Base-by-base conservation (phyloP, 331 rosid species). In the Rhamnella rubrinervis region DNA sequence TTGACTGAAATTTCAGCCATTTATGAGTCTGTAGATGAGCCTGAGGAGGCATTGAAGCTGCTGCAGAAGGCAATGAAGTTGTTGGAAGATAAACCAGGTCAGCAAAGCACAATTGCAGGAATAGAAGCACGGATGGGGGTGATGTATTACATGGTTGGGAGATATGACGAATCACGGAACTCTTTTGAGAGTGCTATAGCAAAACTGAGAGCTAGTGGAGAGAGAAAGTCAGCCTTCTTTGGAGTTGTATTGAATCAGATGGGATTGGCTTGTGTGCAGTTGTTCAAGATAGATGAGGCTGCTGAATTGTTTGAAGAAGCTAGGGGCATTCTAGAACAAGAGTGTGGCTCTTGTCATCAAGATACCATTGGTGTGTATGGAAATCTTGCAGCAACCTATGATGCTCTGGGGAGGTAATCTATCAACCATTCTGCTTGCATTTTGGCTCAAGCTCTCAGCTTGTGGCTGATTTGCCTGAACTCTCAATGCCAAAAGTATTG, bases 301-400 rank as follows among this genome's bases (percentile, higher is more conserved):
- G 90, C 90, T 63, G 96, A 91, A 63, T 81, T 95, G 73, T 95
- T 95, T 83, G 99, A 95, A 80, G 97, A 95, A 82, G 97, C 99
- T 17, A 91, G 99, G 62, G 87, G 80, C 73, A 95, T 95, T 44
- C 86, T 95, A 59, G 99, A 95, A 73, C 92, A 87, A 70, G 97
- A 91, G 76, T 89, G 97, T 76, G 99, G 99, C 41, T 78, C 92
- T 6, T 95, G 97, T 77, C 97, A 95, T 85, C 99, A 91, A 78
- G 99, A 95, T 81, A 95, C 97, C 44, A 92, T 95, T 70, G 99
- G 99, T 60, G 86, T 95, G 4, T 95, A 95, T 75, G 91, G 99
- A 84, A 95, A 91, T 77, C 99, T 95, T 55, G 99, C 99, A 6
- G 99, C 99, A 76, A 95, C 97, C 70, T 95, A 95, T 79, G 99